These are phyloP conservation scores for Ganoderma lucidum DNA, from an alignment of 1,284 basidiomycete species.

Conservation along the genomic window DNA sequence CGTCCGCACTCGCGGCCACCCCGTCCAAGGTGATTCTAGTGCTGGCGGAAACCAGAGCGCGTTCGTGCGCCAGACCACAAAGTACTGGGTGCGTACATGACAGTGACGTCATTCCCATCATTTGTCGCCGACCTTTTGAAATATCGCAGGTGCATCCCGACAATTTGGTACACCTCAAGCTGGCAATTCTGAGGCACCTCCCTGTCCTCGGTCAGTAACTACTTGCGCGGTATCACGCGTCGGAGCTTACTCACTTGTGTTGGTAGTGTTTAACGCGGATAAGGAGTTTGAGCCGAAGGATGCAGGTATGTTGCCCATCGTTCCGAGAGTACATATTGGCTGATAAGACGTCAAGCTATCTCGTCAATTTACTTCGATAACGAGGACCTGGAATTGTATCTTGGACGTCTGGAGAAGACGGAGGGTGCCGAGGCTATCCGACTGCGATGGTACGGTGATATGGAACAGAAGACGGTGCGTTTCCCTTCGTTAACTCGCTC, in stretches of 20 bases:
- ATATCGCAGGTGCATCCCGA: conserved; percentile 83
- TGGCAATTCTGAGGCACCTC: conserved; percentile 93
- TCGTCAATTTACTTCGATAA: conserved; percentile 95
- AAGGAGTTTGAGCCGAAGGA: conserved; percentile 94
- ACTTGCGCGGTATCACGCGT: background rate
- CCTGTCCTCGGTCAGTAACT: conserved; percentile 82
- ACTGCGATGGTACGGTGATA: conserved; percentile 98
- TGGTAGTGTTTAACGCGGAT: conserved; percentile 90
- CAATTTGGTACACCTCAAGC: conserved; percentile 95
- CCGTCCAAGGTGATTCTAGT: conserved; percentile 91
- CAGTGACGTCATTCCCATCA: conserved; percentile 7
- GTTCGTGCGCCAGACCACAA: conserved; percentile 97
- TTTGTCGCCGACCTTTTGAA: conserved; percentile 5
- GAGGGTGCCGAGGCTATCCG: conserved; percentile 98
- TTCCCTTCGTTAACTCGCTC: background rate
- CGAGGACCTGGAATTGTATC: conserved; percentile 96
- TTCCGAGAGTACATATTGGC: conserved; percentile 6
- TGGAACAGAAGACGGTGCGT: conserved; percentile 77
- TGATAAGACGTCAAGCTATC: conserved; percentile 58
- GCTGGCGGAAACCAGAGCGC: conserved; percentile 97
- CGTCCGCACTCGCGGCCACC: conserved; percentile 94
- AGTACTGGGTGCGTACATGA: conserved; percentile 88
- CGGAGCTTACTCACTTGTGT: conserved; percentile 24
- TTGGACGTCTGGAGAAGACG: conserved; percentile 97
- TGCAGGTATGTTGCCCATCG: conserved; percentile 61